Evolutionary conservation across 352 stramenopile species (phyloP).

Genomic region (Phytophthora lateralis): DNA sequence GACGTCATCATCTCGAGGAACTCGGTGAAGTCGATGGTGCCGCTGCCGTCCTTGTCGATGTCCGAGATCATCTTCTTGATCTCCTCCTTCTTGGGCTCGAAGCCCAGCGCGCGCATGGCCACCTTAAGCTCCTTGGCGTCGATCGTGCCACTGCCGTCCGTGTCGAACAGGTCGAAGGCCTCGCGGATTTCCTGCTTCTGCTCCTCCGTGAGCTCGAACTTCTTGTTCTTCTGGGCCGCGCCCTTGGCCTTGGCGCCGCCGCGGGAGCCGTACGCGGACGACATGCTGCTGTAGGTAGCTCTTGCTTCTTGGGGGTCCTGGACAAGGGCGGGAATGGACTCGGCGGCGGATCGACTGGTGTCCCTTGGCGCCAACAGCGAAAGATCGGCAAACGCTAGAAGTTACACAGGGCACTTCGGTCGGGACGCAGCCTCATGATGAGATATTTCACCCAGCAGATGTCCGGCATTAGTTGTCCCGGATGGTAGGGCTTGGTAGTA

Average conservation of each 20-base stretch:
- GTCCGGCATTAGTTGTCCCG: neutral
- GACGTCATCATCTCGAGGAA: conserved; percentile 98
- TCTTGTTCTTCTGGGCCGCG: conserved; percentile 79
- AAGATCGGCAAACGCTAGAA: conserved; percentile 18
- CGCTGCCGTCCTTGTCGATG: conserved; percentile 95
- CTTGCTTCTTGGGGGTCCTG: neutral
- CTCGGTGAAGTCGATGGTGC: conserved; percentile 97
- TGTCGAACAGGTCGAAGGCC: conserved; percentile 98
- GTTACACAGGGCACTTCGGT: conserved; percentile 5
- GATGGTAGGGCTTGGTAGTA: too few relatives aligned
- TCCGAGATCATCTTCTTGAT: conserved; percentile 98
- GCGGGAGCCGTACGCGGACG: conserved; percentile 69
- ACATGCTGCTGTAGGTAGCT: conserved; percentile 42
- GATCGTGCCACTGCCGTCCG: conserved; percentile 94
- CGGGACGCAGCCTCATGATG: conserved; percentile 11
- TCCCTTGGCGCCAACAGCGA: conserved; percentile 13
- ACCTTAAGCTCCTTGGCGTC: conserved; percentile 96
- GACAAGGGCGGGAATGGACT: conserved; percentile 2
- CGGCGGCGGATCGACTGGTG: neutral
- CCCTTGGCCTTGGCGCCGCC: conserved; percentile 70
- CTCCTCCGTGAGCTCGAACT: conserved; percentile 92
- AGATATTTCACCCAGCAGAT: conserved; percentile 18
- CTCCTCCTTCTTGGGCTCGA: conserved; percentile 97
- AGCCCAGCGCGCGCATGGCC: conserved; percentile 96
- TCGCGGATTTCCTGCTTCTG: conserved; percentile 96